Base-by-base conservation (phyloP, 768 basidiomycete species). In the Lyophyllum shimeji region DNA sequence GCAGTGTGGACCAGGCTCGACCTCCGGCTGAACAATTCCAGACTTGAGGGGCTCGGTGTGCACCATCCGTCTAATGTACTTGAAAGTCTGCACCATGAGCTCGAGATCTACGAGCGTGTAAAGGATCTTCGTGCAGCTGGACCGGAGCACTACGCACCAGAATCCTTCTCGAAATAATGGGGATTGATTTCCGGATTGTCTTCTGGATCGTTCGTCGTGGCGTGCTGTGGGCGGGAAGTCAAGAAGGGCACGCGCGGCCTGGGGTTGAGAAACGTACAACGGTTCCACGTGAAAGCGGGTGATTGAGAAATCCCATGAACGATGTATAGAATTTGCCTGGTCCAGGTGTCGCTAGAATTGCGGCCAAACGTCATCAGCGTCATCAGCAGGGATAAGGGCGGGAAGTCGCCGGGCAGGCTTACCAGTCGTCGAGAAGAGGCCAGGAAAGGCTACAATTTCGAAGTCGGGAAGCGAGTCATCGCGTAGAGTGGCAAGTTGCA, bases 241-340 rank as follows among this genome's bases (percentile, higher is more conserved):
- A 3, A 8, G 13, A 3, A 7, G 13, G 13, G 20, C 17, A 42
- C 15, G 2, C n/a, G n/a, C n/a, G n/a, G n/a, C n/a, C n/a, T n/a
- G n/a, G n/a, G n/a, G n/a, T n/a, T n/a, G n/a, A 15, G 33, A 23
- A 8, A 68, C 76, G 37, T 48, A 80, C 80, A 54, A 84, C 77
- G 0, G 76, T 72, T 1, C 83, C 82, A 12, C 81, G 67, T 9
- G 77, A 80, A 58, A 81, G 73, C 1, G 71, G 71, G 47, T 83
- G 76, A 52, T 79, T 78, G n/a, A 72, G 59, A 0, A 70, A 67
- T 6, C 61, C 63, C 5, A 69, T 46, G 15, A 82, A 42, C 0
- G 76, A 73, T 21, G 78, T 44, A 59, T 83, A 83, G 18, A 65
- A 70, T 61, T 77, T 79, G 1, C 74, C 75, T 0, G 70, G 59